Base-by-base conservation (phyloP, 768 basidiomycete genomes). In the Boletus subcaerulescens region DNA sequence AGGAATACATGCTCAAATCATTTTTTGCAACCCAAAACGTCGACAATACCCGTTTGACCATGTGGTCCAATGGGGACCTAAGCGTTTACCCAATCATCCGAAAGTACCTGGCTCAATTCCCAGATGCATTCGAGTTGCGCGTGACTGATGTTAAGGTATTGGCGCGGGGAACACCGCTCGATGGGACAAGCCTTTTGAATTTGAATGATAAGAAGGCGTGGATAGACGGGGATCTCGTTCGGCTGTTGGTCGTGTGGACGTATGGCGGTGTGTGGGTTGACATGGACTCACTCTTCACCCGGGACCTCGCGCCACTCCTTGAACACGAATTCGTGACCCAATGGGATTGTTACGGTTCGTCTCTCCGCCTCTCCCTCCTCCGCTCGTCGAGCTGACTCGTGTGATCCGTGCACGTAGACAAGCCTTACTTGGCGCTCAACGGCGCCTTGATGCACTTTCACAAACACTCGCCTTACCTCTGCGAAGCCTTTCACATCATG, bases 271-370 rank as follows among this genome's bases (percentile, higher is more conserved):
- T 97, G 22, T 98, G 96, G 96, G 79, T 98, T 45, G 96, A 99
- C 68, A 97, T 98, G 93, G 96, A 99, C 71, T 90, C 90, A 48
- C 79, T 98, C 51, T 75, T 98, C 58, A 96, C 93, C 43, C 77
- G 96, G 51, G 91, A 94, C 72, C 74, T 98, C 33, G 77, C 85
- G 3, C 93, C 95, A 10, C 76, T 98, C 52, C 78, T 90, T 7
- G 95, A 97, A 69, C 89, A 92, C 64, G 96, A 99, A 71, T 99
- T 95, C 67, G 92, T 98, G 11, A 96, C 93, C 2, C 94, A 99
- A 65, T 99, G 96, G 96, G 96, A 99, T 67, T 98, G 96, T 69
- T 98, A 98, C 64, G 91, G 95, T 93, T 67, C 41, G 84, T 52
- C 17, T 15, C 13, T 44, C 8, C 8, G 6, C 9, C 26, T n/a